Evolutionary conservation across 1,284 basidiomycete species (phyloP), one percentile per base, ranked within the genome.

Genomic region (Mycosarcoma mackinlayi): DNA sequence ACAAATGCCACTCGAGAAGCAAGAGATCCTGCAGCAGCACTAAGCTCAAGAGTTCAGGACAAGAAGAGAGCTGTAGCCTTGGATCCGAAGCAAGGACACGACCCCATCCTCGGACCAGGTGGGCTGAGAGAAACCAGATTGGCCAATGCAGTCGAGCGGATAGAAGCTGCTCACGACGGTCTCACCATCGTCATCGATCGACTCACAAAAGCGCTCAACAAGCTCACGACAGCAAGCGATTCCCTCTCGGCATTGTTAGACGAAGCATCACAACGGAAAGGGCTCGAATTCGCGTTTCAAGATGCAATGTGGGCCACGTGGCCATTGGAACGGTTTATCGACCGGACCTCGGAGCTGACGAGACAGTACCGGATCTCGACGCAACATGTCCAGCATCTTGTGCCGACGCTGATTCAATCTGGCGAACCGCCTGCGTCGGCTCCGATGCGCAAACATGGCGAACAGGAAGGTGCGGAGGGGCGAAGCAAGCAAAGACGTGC

Each of bases 261-360:
- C 21, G 77, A 79, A 18, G 61, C 73, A 14, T 35, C 68, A 3
- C 54, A 62, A 27, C 61, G 62, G n/a, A 68, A 66, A 34, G 61
- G 72, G 1, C 55, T 65, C 28, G 64, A 70, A 18, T 73, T 70
- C 18, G 68, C 62, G 9, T 66, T 72, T n/a, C 52, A 63, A 30
- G 55, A 72, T 13, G 63, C 78, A 0, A 42, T 79, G 42, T 79
- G 78, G 78, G 76, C 61, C 16, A 78, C 76, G 6, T 79, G 78
- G 78, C 57, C 76, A 5, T 38, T 79, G 31, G 68, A 73, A n/a
- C 70, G 63, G 8, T 79, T 79, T 35, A 60, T 65, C 34, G 61
- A 68, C 31, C 48, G 48, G 16, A 25, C 49, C 9, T 18, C 46
- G 16, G 56, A 63, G n/a, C 19, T 62, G 42, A 59, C 60, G 9